These are phyloP conservation scores for Coemansia sp. DNA, from an alignment of 192 early-diverging fungal genomes.

Conservation along the genomic window DNA sequence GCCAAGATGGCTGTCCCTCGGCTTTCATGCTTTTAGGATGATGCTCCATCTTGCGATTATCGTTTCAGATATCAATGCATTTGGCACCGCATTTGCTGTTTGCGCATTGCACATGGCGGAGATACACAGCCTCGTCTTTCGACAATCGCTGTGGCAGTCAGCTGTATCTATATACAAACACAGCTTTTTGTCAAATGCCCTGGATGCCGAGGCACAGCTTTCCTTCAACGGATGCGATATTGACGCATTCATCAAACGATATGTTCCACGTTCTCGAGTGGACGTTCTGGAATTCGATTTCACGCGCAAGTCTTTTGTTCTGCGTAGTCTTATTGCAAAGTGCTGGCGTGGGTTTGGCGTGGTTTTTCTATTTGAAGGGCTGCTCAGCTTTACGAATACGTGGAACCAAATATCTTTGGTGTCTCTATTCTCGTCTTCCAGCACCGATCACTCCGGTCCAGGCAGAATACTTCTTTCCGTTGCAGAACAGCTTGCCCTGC, in stretches of 20 bases:
- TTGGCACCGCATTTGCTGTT: not conserved
- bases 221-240: not conserved
- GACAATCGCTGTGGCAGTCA: not conserved
- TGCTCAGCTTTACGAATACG: conserved; percentile 9
- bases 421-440: conserved; percentile 10
- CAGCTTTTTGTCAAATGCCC: not conserved
- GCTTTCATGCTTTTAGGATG: not conserved
- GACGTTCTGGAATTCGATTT: not conserved
- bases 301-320: conserved; percentile 8
- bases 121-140: not conserved
- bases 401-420: conserved; percentile 16
- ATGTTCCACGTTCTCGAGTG: not conserved
- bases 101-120: not conserved
- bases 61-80: not conserved
- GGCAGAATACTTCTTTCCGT: not conserved
- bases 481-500: not conserved
- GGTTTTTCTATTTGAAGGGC: conserved; percentile 5
- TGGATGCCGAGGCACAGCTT: not conserved
- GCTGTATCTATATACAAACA: not conserved
- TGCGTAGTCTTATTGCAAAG: conserved; percentile 3
- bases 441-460: not conserved
- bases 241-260: not conserved
- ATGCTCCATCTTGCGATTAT: not conserved
- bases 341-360: conserved; percentile 1
- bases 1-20: not conserved